phyloP scores from a whole-genome alignment of 1,284 basidiomycete species.

The Pisolithus thermaeus region DNA sequence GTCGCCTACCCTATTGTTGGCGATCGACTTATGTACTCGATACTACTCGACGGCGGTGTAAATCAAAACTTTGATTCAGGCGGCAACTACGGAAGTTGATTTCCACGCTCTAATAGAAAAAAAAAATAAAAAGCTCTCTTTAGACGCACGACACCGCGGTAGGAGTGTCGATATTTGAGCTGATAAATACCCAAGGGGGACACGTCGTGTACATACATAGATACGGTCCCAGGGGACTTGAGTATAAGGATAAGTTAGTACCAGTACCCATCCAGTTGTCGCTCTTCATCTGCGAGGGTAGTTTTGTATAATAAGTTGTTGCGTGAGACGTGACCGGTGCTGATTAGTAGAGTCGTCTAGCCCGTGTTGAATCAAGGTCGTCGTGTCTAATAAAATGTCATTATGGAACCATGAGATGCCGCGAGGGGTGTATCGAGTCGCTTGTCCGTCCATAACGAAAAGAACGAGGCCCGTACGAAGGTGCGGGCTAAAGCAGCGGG shows the following conservation, averaged over 20 bases:
- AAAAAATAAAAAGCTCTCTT: too few relatives aligned
- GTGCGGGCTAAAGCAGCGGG: not conserved
- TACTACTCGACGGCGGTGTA: too few relatives aligned
- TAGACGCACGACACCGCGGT: too few relatives aligned
- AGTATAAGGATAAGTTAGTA: slow-evolving; percentile 1
- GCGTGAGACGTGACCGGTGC: not conserved
- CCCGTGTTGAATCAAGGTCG: not conserved
- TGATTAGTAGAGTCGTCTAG: not conserved
- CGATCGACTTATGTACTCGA: too few relatives aligned
- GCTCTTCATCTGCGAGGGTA: not conserved
- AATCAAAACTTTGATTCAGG: too few relatives aligned
- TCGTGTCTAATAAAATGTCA: not conserved
- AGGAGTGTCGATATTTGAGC: not conserved
- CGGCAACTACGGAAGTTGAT: too few relatives aligned
- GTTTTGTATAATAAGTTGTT: too few relatives aligned
- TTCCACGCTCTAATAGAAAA: too few relatives aligned
- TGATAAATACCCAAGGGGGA: not conserved
- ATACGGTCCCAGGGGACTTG: not conserved
- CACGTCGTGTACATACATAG: not conserved
- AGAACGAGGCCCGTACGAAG: not conserved
- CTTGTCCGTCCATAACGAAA: not conserved
- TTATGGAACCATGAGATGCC: not conserved
- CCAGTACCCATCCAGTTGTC: not conserved
- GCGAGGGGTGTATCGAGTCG: not conserved
- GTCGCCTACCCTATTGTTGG: too few relatives aligned